These are phyloP conservation scores for Hyphodiscus hymeniophilus DNA, from an alignment of 495 filamentous ascomycete genomes.

Conservation along the genomic window DNA sequence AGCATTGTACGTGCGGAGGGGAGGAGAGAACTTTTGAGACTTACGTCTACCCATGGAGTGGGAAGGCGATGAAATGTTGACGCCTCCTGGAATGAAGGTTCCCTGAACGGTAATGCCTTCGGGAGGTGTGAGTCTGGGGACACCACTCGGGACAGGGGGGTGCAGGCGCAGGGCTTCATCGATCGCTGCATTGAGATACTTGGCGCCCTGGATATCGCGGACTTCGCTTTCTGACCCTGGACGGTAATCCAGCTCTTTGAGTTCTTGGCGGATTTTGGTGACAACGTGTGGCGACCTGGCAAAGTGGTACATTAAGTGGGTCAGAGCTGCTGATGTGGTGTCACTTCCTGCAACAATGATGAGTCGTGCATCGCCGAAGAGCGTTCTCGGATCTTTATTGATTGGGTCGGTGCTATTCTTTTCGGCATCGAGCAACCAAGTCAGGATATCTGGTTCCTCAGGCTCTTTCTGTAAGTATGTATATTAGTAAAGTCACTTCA, in stretches of 20 bases:
- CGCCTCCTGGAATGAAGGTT: constrained; percentile 33
- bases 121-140: constrained; percentile 31
- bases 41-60: constrained; percentile 7
- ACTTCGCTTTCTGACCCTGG: constrained; percentile 16
- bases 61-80: constrained; percentile 2
- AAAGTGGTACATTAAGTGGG: constrained; percentile 8
- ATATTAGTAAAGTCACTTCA: background rate
- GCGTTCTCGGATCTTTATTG: background rate
- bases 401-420: background rate
- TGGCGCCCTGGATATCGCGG: constrained; percentile 11
- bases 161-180: constrained; percentile 46
- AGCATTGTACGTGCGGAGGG: background rate
- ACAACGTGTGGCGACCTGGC: background rate
- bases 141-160: constrained; percentile 30
- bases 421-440: constrained; percentile 4
- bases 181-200: constrained; percentile 38
- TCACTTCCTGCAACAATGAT: constrained; percentile 18
- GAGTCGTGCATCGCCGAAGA: constrained; percentile 7
- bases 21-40: background rate
- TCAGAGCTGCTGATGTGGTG: constrained; percentile 10
- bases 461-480: background rate
- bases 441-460: constrained; percentile 6
- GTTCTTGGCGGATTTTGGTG: constrained; percentile 2
- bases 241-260: constrained; percentile 8
- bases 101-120: constrained; percentile 38